Evolutionary conservation across 495 filamentous ascomycete species (phyloP).

Genomic region (Letharia columbiana): DNA sequence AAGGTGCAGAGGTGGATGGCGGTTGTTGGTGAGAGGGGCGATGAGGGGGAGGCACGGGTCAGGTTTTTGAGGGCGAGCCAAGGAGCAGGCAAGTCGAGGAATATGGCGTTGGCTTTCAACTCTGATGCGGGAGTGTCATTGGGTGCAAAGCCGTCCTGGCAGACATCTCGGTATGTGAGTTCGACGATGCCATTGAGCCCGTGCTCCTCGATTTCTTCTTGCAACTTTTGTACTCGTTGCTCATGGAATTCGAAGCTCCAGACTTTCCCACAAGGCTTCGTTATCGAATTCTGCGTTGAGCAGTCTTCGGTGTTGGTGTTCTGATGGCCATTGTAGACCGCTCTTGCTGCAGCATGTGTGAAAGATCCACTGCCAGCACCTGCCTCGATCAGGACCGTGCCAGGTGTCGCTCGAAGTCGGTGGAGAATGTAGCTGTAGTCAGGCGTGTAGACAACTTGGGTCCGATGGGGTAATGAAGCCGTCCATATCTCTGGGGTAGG

Average conservation of each 20-base stretch:
- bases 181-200: constrained; percentile 62
- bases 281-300: too few species aligned
- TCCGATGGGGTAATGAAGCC: constrained; percentile 77
- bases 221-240: constrained; percentile 62
- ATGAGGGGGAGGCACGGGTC: constrained; percentile 47
- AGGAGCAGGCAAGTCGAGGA: constrained; percentile 88
- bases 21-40: constrained; percentile 59
- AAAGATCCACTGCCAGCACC: constrained; percentile 93
- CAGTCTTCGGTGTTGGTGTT: constrained; percentile 18
- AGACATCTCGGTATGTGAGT: constrained; percentile 89
- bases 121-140: constrained; percentile 30
- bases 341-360: constrained; percentile 80
- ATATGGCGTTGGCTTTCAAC: constrained; percentile 71
- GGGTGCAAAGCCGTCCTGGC: constrained; percentile 71
- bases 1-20: constrained; percentile 81
- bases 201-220: constrained; percentile 65
- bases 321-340: constrained; percentile 78
- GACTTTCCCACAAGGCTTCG: constrained; percentile 51
- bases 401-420: constrained; percentile 71
- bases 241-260: constrained; percentile 92
- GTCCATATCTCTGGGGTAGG: constrained; percentile 96
- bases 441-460: constrained; percentile 95
- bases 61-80: constrained; percentile 86
- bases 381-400: constrained; percentile 77
- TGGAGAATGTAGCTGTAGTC: constrained; percentile 96